Percentiles rank a stretch among this genome's conserved stretches.
Evolutionary conservation across 176 grass and related monocot species (phyloP).

Genomic region (Ensete ventricosum): DNA sequence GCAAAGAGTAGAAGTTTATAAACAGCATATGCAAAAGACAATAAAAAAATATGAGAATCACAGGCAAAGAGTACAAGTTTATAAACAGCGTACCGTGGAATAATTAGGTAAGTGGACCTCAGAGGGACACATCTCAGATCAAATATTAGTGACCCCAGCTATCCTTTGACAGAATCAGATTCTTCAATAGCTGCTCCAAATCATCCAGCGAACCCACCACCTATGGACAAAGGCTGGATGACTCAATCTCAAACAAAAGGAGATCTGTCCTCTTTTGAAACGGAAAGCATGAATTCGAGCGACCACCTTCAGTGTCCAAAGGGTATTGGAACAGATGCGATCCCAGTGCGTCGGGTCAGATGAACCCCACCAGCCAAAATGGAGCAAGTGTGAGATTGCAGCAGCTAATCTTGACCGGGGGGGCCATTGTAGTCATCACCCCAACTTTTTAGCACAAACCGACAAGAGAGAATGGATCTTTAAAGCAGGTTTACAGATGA

Average conservation of each 20-base stretch:
- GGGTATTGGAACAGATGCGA: neutral
- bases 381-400: too few species aligned
- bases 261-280: neutral
- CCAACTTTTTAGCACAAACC: too few species aligned
- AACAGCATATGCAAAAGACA: neutral
- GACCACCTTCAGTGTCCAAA: neutral
- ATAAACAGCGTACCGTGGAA: conserved; percentile 1
- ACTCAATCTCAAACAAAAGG: neutral
- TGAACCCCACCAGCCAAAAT: too few species aligned
- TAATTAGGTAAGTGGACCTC: conserved; percentile 8
- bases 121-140: neutral
- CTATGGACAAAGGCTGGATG: neutral
- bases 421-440: too few species aligned
- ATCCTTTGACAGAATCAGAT: conserved; percentile 2
- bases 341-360: too few species aligned
- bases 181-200: neutral
- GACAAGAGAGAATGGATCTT: too few species aligned
- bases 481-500: too few species aligned
- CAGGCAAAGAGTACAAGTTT: too few species aligned
- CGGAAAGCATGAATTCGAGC: neutral
- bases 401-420: too few species aligned
- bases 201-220: neutral
- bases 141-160: too few species aligned
- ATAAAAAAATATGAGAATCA: too few species aligned
- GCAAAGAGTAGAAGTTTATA: too few species aligned